Evolutionary conservation across 352 stramenopile genomes (phyloP).

Genomic region (Phytophthora foliorum): DNA sequence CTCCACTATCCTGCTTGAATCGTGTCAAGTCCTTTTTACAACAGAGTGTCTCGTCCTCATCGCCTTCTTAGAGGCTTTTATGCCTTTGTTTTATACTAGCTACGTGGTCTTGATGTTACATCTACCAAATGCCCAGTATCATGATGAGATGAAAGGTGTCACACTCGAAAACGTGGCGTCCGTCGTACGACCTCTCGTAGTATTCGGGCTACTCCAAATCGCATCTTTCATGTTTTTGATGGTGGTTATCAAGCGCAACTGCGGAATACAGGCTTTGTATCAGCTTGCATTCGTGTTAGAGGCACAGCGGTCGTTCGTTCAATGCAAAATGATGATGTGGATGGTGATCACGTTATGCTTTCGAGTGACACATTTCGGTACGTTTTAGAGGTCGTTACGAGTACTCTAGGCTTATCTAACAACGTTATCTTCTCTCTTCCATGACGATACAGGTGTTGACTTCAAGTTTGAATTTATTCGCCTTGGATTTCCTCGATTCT

Average conservation of each 20-base stretch:
- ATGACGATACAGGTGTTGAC: slow-evolving; percentile 13
- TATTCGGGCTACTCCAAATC: slow-evolving; percentile 30
- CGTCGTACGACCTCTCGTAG: slow-evolving; percentile 4
- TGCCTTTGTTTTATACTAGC: slow-evolving; percentile 41
- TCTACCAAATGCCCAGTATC: slow-evolving; percentile 27
- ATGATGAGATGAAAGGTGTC: slow-evolving; percentile 12
- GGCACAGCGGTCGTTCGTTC: slow-evolving; percentile 23
- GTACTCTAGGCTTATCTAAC: background rate
- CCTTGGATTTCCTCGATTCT: slow-evolving; percentile 9
- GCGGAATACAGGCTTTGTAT: slow-evolving; percentile 24
- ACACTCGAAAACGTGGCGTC: background rate
- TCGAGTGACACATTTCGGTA: slow-evolving; percentile 23
- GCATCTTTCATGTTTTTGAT: slow-evolving; percentile 22
- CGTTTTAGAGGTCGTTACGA: background rate
- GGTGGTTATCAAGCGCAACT: slow-evolving; percentile 16
- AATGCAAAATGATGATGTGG: slow-evolving; percentile 35
- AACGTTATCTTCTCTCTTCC: background rate
- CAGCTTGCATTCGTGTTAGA: slow-evolving; percentile 41
- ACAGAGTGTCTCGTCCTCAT: slow-evolving; percentile 40
- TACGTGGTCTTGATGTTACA: slow-evolving; percentile 21
- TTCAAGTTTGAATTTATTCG: slow-evolving; percentile 19
- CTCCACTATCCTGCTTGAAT: slow-evolving; percentile 10
- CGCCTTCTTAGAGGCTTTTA: slow-evolving; percentile 44
- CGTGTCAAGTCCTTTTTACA: slow-evolving; percentile 23
- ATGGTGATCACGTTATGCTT: slow-evolving; percentile 25